Evolutionary conservation across 345 rosid species (phyloP).

Genomic region (Populus pruinosa): DNA sequence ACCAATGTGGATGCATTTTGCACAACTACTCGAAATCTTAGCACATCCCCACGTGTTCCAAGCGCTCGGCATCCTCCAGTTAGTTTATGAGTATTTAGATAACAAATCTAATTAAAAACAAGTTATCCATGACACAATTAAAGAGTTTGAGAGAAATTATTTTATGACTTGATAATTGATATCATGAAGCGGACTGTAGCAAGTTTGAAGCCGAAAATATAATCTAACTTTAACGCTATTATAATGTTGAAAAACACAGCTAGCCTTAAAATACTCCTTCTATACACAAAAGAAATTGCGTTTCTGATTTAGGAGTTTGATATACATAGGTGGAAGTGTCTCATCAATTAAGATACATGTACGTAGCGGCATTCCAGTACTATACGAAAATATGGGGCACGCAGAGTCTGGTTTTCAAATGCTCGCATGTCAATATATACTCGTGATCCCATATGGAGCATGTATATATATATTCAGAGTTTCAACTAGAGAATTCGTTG

Average conservation of each 20-base stretch:
- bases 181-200: neutral
- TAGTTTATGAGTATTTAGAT: neutral
- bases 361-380: neutral
- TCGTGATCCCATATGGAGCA: neutral
- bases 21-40: no score
- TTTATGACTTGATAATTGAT: neutral
- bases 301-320: no score
- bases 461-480: neutral
- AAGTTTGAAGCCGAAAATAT: neutral
- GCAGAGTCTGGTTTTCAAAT: neutral
- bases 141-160: neutral
- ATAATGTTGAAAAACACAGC: neutral
- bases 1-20: no score
- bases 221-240: neutral
- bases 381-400: neutral
- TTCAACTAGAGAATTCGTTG: constrained; percentile 10
- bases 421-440: constrained; percentile 2
- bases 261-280: neutral
- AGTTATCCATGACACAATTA: neutral
- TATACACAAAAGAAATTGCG: no score
- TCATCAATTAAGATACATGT: neutral
- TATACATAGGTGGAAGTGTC: neutral
- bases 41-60: no score
- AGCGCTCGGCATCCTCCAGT: no score
- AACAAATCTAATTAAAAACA: neutral